A percentile compares a stretch with the other conserved stretches of the same genome.
Conservation (phyloP, 2,329 filamentous ascomycete genomes). For the Pseudofabraea citricarpa region DNA sequence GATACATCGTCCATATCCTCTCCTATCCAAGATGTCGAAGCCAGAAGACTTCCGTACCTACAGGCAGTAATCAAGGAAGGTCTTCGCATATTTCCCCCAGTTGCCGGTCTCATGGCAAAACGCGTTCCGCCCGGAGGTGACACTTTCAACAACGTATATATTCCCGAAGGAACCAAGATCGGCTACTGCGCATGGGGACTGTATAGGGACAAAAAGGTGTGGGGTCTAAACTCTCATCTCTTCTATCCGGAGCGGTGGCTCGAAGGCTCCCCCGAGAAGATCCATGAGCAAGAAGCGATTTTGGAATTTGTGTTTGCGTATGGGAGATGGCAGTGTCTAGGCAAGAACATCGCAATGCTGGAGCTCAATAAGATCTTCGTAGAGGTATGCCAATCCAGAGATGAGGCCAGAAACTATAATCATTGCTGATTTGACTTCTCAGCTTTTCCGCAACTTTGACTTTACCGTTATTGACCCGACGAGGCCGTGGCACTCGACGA, state of each 20-base stretch:
- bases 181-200: constrained; percentile 28
- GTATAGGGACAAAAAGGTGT: constrained; percentile 28
- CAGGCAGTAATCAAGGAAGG: constrained; percentile 46
- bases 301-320: constrained; percentile 40
- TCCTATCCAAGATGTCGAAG: constrained; percentile 28
- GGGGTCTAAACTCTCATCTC: constrained; percentile 31
- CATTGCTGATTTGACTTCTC: not conserved
- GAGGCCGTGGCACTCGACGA: not conserved
- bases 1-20: constrained; percentile 4
- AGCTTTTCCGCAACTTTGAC: constrained; percentile 4
- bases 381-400: constrained; percentile 31
- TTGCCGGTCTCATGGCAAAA: constrained; percentile 21
- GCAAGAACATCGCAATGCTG: constrained; percentile 41
- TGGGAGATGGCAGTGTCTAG: constrained; percentile 42
- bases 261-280: constrained; percentile 19
- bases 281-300: constrained; percentile 31
- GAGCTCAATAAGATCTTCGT: constrained; percentile 44
- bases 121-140: constrained; percentile 18
- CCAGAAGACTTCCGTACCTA: constrained; percentile 38
- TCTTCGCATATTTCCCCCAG: constrained; percentile 40
- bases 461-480: constrained; percentile 5
- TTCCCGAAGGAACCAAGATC: constrained; percentile 16
- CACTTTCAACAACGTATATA: constrained; percentile 8
- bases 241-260: constrained; percentile 48
- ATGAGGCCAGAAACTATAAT: not conserved